Base-by-base conservation (phyloP, 257 asterid genomes). In the Solanum piurae region DNA sequence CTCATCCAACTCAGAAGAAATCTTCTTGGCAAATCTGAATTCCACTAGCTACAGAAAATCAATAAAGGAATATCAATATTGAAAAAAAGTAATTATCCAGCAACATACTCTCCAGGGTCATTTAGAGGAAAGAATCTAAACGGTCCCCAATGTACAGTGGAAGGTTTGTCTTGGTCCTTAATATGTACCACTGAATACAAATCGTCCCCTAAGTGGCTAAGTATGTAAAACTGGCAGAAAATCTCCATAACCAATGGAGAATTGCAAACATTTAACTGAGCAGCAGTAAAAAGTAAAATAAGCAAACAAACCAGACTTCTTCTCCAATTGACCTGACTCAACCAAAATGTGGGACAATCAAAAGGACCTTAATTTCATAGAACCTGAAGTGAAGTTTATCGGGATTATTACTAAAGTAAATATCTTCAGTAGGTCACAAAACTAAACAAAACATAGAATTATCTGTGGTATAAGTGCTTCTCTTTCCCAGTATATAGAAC, bases 1-100 rank as follows among this genome's bases (percentile, higher is more conserved):
- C 87, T 93, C 96, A 87, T 86, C 89, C 82, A 79, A 66, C 86
- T 93, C 96, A 72, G 94, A 91, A 82, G 94, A 91, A 60, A 96
- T 87, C 90, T 92, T 92, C 93, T 96, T 95, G 77, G 96, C 97
- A 75, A 93, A 96, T 92, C 98, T 94, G 95, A 96, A 96, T 94
- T 96, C 99, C 92, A 95, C 98, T 83, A 96, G 92, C 99, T 96
- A 87, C 84, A 90, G 49, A 37, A 87, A 92, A 90, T 83, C 73
- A 89, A 88, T 87, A 91, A 77, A 92, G 74, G 88, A 91, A 84
- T 86, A 88, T 86, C 87, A 92, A 36, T 49, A 80, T 21, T 83
- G 80, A 23, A 69, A 25, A 25, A 23, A 66, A 73, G 21, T 5
- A 60, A 62, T 21, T 77, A 36, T 42, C 58, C 40, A 58, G 74